Conservation (phyloP, 2,329 filamentous ascomycete species). For the Cladosporium sp. region DNA sequence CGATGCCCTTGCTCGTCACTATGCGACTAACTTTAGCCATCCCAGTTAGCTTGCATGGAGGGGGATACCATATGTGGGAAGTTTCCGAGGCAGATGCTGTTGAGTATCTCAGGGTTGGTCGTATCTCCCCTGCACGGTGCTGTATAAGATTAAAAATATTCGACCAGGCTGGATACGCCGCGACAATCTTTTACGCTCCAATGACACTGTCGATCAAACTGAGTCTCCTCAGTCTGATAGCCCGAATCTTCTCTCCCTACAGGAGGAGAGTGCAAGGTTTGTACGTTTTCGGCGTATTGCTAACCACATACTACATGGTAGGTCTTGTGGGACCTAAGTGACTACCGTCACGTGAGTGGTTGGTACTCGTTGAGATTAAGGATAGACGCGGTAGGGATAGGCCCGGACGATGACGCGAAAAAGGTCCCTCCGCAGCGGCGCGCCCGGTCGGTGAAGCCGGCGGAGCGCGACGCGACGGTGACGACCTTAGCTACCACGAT, state of each 20-base stretch:
- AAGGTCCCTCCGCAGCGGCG: neutral
- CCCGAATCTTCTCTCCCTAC: neutral
- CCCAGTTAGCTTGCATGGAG: conserved; percentile 4
- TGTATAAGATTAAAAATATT: too few relatives aligned
- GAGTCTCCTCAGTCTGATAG: neutral
- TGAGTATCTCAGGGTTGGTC: neutral
- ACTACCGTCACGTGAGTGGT: too few relatives aligned
- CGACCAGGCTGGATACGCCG: neutral
- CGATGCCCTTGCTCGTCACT: too few relatives aligned
- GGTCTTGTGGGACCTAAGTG: too few relatives aligned
- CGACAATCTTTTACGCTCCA: neutral
- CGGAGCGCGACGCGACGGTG: too few relatives aligned
- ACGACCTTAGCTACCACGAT: too few relatives aligned
- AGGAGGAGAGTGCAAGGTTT: neutral
- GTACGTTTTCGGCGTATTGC: neutral
- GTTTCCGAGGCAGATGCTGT: neutral
- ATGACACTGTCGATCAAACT: conserved; percentile 1
- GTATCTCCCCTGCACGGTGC: neutral
- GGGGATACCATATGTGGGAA: conserved; percentile 5
- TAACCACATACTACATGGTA: neutral
- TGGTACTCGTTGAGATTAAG: too few relatives aligned
- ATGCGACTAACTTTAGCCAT: neutral
- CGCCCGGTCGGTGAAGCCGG: too few relatives aligned
- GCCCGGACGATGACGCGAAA: neutral
- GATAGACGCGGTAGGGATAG: too few relatives aligned